A percentile compares a stretch with the other conserved stretches of the same genome.
Evolutionary conservation across 2,329 filamentous ascomycete species (phyloP).

Genomic region (Myotisia sp.): DNA sequence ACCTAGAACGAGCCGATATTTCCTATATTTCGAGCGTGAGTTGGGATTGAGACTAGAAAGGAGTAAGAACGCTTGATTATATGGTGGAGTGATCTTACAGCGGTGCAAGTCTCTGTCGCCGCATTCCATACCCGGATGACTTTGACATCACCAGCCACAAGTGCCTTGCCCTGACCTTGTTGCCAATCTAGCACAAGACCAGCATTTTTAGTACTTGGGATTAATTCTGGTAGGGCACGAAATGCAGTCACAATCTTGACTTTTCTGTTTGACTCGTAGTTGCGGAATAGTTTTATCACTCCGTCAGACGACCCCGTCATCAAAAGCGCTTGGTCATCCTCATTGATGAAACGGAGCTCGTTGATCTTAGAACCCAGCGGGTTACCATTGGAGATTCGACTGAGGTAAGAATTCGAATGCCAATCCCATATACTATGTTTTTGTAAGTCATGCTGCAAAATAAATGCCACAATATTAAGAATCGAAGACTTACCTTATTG

Average conservation of each 20-base stretch:
- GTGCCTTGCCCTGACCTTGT: constrained; percentile 82
- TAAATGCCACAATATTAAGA: constrained; percentile 6
- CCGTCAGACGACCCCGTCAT: constrained; percentile 94
- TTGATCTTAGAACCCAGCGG: constrained; percentile 82
- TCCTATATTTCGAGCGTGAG: constrained; percentile 37
- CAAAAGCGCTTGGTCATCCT: constrained; percentile 87
- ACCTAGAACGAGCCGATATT: constrained; percentile 85
- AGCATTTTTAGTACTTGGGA: constrained; percentile 85
- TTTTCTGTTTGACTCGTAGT: constrained; percentile 64
- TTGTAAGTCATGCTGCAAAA: too few relatives aligned
- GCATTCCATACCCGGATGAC: constrained; percentile 96
- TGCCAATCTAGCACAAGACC: constrained; percentile 98
- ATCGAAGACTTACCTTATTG: constrained; percentile 43
- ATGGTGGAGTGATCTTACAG: constrained; percentile 41
- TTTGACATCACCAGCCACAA: constrained; percentile 93
- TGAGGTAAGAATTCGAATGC: constrained; percentile 59
- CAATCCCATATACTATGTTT: constrained; percentile 83
- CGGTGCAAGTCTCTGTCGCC: constrained; percentile 77
- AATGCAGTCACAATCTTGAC: constrained; percentile 82
- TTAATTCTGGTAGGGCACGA: constrained; percentile 82
- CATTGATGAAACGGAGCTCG: constrained; percentile 93
- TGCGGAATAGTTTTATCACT: constrained; percentile 80
- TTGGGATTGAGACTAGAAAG: not conserved
- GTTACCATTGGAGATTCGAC: constrained; percentile 87
- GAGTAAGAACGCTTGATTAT: not conserved